Evolutionary conservation across 2,329 filamentous ascomycete species (phyloP), one percentile per base, ranked within the genome.

Genomic region (Alternaria conjuncta): DNA sequence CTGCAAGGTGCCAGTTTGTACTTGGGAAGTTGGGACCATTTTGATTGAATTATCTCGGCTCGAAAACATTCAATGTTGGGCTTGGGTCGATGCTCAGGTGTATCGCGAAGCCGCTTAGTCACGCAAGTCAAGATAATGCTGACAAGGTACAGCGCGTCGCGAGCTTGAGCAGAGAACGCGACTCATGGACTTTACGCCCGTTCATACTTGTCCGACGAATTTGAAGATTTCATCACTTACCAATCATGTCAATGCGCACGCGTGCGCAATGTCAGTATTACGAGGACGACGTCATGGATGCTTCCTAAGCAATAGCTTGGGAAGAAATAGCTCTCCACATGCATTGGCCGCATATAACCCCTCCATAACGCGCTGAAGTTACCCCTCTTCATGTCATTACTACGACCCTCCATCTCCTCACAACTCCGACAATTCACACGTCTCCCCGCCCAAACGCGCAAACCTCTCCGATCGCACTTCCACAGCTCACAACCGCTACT

Each of bases 261-360:
- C 13, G 28, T 44, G 15, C n/a, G 36, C 20, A 28, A 46, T 28
- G n/a, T 60, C 23, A 44, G 58, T 21, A 59, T 44, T 25, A 30
- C 47, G 21, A 28, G 41, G 47, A 32, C 57, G 55, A 66, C 64
- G 64, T 61, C 61, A 66, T 64, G 60, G 61, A 66, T 18, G 36
- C 1, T 66, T 66, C 45, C 59, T 64, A 66, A 62, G 57, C 64
- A 64, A 43, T 54, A 10, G 44, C 36, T 30, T 32, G 11, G 21
- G 21, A 61, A 30, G 23, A 46, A 32, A 20, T 46, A 41, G 50
- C 32, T 57, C 28, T 60, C 54, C 49, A 55, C 44, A 55, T 41
- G 21, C 21, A 30, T 44, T 47, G 41, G 23, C n/a, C 36, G 47
- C 57, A 72, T 71, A 69, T 68, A 71, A 72, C 69, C 73, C 73